Conservation (phyloP, 306 rosid species). For the Aeschynomene evenia region DNA sequence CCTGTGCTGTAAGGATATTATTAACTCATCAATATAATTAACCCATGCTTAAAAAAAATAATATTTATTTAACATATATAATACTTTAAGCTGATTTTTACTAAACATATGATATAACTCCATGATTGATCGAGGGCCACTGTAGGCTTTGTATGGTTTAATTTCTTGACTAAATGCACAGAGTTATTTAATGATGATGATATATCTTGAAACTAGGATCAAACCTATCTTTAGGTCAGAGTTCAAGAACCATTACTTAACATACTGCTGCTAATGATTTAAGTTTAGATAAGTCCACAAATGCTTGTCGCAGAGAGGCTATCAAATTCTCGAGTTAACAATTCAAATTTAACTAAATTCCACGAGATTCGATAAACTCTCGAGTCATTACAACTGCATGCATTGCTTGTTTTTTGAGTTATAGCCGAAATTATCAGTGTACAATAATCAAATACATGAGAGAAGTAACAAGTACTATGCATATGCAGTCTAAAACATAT, state of each 20-base stretch:
- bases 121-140: not conserved
- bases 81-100: not conserved
- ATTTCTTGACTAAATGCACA: not conserved
- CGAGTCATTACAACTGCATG: too few species aligned
- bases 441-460: not conserved
- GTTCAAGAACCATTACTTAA: not conserved
- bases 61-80: too few species aligned
- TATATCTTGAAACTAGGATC: not conserved
- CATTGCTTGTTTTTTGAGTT: not conserved
- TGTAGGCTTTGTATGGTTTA: too few species aligned
- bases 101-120: not conserved
- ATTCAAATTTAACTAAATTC: too few species aligned
- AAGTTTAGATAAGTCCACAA: too few species aligned
- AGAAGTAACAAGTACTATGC: not conserved
- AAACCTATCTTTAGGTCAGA: not conserved
- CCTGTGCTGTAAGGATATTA: constrained; percentile 14
- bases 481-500: not conserved
- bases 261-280: not conserved
- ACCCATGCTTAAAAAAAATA: too few species aligned
- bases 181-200: not conserved
- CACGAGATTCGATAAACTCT: too few species aligned
- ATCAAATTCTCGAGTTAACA: too few species aligned
- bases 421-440: not conserved
- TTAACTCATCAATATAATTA: not conserved
- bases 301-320: too few species aligned